Evolutionary conservation across 176 grass and related monocot genomes (phyloP), one percentile per base, ranked within the genome.

Genomic region (Eragrostis curvula): DNA sequence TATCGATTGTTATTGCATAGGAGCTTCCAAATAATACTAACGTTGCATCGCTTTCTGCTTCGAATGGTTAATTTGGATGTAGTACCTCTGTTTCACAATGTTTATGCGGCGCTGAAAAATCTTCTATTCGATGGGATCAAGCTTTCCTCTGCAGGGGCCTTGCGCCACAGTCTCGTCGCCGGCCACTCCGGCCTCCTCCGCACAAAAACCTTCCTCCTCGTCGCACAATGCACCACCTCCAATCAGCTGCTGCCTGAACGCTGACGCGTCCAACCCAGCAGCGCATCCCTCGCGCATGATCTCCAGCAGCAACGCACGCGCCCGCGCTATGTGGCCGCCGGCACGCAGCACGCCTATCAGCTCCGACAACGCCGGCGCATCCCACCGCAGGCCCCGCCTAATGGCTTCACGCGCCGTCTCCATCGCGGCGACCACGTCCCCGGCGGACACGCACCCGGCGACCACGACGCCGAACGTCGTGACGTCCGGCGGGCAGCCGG

Each of bases 301-400:
- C 27, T 85, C 84, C 73, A 80, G 24, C 36, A 92, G 83, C 68
- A 95, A 56, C 56, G 57, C 46, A 14, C 69, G 46, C 62, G 86
- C 86, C 48, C 24, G 58, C 21, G 62, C 60, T 10, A 75, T 13
- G 5, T 45, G 23, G 12, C 74, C 85, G 45, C 65, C 62, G 6
- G 48, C 74, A 9, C 32, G 58, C 48, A 88, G 27, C 80, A 20
- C 21, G 47, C 11, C 67, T 2, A 84, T 21, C 5, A 88, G 74
- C 74, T 84, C 80, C 47, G 27, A 14, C 21, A 88, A 12, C 74
- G 87, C 69, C 1, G 5, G 73, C 14, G 78, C 53, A 48, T 97
- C 83, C 88, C 91, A 93, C 42, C 74, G 63, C 43, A 89, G 69
- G n/a, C 89, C 84, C 39, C 79, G 86, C 15, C 56, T 36, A 20